Evolutionary conservation across 1,284 basidiomycete genomes (phyloP).

Genomic region (Apiotrichum domesticum): DNA sequence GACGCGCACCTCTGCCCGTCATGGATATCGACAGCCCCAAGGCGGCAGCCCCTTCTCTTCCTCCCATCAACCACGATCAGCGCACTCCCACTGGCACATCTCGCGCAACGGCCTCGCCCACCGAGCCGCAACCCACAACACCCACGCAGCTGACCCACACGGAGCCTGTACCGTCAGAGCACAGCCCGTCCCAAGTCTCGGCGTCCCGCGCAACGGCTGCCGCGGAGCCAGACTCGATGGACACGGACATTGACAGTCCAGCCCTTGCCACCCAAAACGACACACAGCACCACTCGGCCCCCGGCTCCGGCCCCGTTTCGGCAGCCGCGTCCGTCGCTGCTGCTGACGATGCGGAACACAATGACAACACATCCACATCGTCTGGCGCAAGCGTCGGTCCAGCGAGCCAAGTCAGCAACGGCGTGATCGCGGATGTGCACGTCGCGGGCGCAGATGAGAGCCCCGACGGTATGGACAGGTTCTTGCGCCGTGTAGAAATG

Average conservation of each 20-base stretch:
- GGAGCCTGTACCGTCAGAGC: background rate
- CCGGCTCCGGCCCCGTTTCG: background rate
- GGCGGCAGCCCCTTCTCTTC: constrained; percentile 13
- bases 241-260: background rate
- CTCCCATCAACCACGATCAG: background rate
- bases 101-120: background rate
- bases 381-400: constrained; percentile 7
- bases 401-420: constrained; percentile 3
- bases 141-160: background rate
- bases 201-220: background rate
- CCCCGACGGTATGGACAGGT: constrained; percentile 35
- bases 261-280: background rate
- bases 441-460: constrained; percentile 10
- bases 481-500: constrained; percentile 39
- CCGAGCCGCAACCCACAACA: background rate
- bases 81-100: too few relatives aligned
- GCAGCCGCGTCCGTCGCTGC: background rate
- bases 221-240: background rate
- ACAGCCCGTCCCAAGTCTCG: background rate
- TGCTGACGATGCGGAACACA: constrained; percentile 1
- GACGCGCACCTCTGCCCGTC: too few relatives aligned
- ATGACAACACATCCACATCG: constrained; percentile 5
- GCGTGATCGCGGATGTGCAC: constrained; percentile 2
- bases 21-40: constrained; percentile 16
- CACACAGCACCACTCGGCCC: background rate